These are phyloP conservation scores for Colletotrichum cordylinicola DNA, from an alignment of 2,329 filamentous ascomycete genomes.

Conservation along the genomic window DNA sequence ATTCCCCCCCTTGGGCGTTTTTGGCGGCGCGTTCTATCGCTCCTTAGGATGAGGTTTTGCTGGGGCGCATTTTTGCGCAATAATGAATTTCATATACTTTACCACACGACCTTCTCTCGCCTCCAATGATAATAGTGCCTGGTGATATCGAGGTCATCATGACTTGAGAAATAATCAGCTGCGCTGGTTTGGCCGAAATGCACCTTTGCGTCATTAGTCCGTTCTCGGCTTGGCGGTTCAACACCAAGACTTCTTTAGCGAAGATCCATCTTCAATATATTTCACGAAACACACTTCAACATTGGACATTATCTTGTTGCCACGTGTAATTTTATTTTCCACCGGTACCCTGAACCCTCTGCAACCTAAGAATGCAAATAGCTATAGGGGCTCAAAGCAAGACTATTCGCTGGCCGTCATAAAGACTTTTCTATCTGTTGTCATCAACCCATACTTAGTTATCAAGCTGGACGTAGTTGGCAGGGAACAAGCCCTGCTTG, in stretches of 20 bases:
- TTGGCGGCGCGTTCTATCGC: not conserved
- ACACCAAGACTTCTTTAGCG: not conserved
- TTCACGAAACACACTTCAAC: not conserved
- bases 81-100: not conserved
- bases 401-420: constrained; percentile 10
- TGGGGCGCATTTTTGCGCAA: not conserved
- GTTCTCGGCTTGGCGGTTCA: not conserved
- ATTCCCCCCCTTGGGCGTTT: not conserved
- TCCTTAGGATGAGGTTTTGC: not conserved
- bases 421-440: constrained; percentile 15
- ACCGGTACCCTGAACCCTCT: not conserved
- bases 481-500: constrained; percentile 81
- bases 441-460: constrained; percentile 25
- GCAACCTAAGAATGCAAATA: not conserved
- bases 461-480: constrained; percentile 71
- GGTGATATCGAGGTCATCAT: not conserved
- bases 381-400: not conserved
- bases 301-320: not conserved
- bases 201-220: not conserved
- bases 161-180: not conserved
- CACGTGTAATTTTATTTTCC: constrained; percentile 1
- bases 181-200: not conserved
- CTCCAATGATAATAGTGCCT: not conserved
- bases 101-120: not conserved
- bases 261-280: not conserved